Base-by-base conservation (phyloP, 495 filamentous ascomycete species). In the Xylaria intraflava region DNA sequence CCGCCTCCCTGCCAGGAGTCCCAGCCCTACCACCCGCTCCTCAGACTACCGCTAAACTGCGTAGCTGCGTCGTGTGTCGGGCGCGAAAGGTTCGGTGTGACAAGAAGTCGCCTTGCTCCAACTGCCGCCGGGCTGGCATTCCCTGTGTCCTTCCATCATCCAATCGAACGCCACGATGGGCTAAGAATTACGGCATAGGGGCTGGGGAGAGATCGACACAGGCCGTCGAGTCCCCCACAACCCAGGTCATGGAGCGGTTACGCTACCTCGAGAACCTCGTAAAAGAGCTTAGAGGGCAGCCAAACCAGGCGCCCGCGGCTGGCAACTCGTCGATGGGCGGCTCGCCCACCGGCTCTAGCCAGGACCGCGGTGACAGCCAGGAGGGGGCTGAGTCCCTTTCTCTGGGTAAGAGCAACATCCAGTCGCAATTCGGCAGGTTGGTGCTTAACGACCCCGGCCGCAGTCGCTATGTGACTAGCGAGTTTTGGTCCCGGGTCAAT, bases 21-120 rank as follows among this genome's bases (percentile, higher is more conserved):
- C 10, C 24, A n/a, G 9, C 27, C 2, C 36, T 20, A 6, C 11
- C 26, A 8, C 19, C 3, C 19, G 47, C 20, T 19, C 19, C 38
- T 43, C 7, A 17, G 24, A 6, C 23, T 31, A 40, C 42, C 11
- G 12, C 47, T 29, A 79, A 80, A 55, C 60, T 57, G 40, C 77
- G 79, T 30, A 82, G 80, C 54, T 84, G 81, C 38, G 68, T 77
- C 19, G 68, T 74, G 38, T 85, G 82, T 57, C 69, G 82, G 9
- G 69, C 65, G 12, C 77, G 82, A 17, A 85, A 84, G 55, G 82
- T 85, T 17, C 77, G 79, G 42, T 85, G 82, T 58, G 77, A 85
- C 59, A 84, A 83, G 59, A 62, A 63, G 30, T 72, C 73, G 1
- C 80, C 81, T 24, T 85, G 82, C 57, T 76, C 77, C 0, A 80